Conservation (phyloP, 1,284 basidiomycete genomes). For the Coniferiporia sulphurascens region DNA sequence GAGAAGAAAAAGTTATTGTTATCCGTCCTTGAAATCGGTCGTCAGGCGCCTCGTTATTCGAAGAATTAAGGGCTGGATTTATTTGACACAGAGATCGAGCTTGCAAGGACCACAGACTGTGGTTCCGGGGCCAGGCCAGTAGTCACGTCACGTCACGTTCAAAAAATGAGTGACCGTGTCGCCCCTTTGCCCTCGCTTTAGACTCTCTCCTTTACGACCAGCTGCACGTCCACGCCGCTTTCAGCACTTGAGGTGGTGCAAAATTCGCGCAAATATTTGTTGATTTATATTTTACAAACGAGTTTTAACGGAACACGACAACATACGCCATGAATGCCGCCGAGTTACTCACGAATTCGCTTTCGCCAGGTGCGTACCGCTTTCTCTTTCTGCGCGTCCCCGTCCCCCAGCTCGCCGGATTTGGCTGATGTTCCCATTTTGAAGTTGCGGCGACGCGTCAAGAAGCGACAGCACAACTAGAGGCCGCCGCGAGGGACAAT, state of each 20-base stretch:
- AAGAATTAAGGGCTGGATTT: neutral
- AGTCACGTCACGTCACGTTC: neutral
- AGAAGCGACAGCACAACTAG: conserved; percentile 83
- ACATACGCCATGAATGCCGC: conserved; percentile 77
- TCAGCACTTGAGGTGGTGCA: neutral
- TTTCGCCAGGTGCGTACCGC: conserved; percentile 69
- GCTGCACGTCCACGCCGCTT: conserved; percentile 9
- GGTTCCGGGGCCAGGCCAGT: neutral
- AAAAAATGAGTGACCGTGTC: conserved; percentile 5
- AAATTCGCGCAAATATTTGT: neutral
- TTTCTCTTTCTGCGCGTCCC: conserved; percentile 19
- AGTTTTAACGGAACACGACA: conserved; percentile 18
- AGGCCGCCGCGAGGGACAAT: conserved; percentile 79
- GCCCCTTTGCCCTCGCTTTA: conserved; percentile 3
- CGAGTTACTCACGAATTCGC: conserved; percentile 84
- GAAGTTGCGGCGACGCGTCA: conserved; percentile 82
- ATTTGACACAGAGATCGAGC: neutral
- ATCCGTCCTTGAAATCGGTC: neutral
- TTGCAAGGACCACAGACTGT: neutral
- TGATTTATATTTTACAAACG: neutral
- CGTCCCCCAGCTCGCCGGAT: neutral
- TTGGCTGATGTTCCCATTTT: conserved; percentile 19
- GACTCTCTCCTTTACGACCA: conserved; percentile 2
- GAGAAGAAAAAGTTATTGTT: neutral
- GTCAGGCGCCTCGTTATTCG: neutral